These are phyloP conservation scores for Crithidia brevicula DNA, from an alignment of 208 protist genomes.

Conservation along the genomic window DNA sequence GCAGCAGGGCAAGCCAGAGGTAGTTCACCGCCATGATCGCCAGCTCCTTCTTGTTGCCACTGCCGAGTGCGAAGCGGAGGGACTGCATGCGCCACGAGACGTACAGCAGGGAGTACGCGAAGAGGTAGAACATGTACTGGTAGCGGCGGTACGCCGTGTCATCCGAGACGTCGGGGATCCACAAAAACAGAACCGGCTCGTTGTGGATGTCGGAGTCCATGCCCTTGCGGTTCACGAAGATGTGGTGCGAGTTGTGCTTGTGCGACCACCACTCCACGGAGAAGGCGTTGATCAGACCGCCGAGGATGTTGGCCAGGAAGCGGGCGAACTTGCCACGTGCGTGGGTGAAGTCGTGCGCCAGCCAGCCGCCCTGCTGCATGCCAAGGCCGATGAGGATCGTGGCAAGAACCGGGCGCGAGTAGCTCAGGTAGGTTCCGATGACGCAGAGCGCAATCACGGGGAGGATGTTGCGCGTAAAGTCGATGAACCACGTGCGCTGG, in stretches of 20 bases:
- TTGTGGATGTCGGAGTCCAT: slow-evolving; percentile 85
- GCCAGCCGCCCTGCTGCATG: slow-evolving; percentile 86
- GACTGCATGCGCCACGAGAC: slow-evolving; percentile 85
- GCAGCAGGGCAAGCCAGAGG: slow-evolving; percentile 66
- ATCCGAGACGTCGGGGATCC: slow-evolving; percentile 56
- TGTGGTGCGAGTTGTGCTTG: slow-evolving; percentile 88
- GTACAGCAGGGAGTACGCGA: slow-evolving; percentile 75
- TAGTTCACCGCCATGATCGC: slow-evolving; percentile 70
- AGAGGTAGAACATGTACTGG: slow-evolving; percentile 74
- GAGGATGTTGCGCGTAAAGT: slow-evolving; percentile 73
- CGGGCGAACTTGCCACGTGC: slow-evolving; percentile 51
- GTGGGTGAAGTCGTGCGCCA: slow-evolving; percentile 76
- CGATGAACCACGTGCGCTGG: slow-evolving; percentile 69
- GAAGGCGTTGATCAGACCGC: slow-evolving; percentile 68
- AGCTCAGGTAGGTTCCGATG: slow-evolving; percentile 61
- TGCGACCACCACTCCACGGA: slow-evolving; percentile 76
- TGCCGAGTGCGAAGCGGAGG: slow-evolving; percentile 60
- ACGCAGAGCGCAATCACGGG: slow-evolving; percentile 59
- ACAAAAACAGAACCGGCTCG: slow-evolving; percentile 75
- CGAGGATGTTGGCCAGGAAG: slow-evolving; percentile 52
- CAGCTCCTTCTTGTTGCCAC: slow-evolving; percentile 63
- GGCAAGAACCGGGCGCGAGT: slow-evolving; percentile 55
- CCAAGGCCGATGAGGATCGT: slow-evolving; percentile 69
- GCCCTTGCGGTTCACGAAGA: slow-evolving; percentile 75
- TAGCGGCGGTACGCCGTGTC: slow-evolving; percentile 63